phyloP scores from a whole-genome alignment of 805 yeast species.

The Cyberlindnera euphorbiae region DNA sequence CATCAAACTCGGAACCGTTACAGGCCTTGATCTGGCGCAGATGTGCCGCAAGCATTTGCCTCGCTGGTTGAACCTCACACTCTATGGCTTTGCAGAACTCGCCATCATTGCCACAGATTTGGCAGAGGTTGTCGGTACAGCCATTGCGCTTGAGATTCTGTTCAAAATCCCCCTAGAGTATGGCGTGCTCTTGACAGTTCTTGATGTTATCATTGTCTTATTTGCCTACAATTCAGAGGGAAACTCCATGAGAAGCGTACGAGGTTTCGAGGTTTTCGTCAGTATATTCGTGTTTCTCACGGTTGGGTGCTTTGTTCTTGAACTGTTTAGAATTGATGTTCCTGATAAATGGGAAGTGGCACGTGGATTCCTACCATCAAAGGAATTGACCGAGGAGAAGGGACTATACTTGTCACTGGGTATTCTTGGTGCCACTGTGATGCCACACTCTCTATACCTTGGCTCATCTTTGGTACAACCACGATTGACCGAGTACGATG shows the following conservation, averaged over 20 bases:
- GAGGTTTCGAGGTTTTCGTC: slow-evolving; percentile 76
- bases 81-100: slow-evolving; percentile 72
- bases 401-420: slow-evolving; percentile 78
- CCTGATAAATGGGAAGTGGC: slow-evolving; percentile 48
- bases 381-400: slow-evolving; percentile 52
- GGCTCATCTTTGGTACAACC: slow-evolving; percentile 90
- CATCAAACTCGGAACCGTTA: slow-evolving; percentile 71
- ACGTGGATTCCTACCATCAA: slow-evolving; percentile 68
- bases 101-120: slow-evolving; percentile 91
- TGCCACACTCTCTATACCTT: slow-evolving; percentile 86
- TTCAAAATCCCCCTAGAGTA: slow-evolving; percentile 65
- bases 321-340: slow-evolving; percentile 55
- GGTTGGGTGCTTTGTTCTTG: slow-evolving; percentile 68
- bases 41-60: slow-evolving; percentile 69
- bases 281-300: slow-evolving; percentile 66
- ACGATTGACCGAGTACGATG: slow-evolving; percentile 70
- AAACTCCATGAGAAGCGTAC: slow-evolving; percentile 68
- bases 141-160: slow-evolving; percentile 74
- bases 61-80: slow-evolving; percentile 46
- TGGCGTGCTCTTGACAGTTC: slow-evolving; percentile 76
- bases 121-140: slow-evolving; percentile 94
- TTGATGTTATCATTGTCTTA: slow-evolving; percentile 75
- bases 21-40: slow-evolving; percentile 76
- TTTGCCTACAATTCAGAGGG: slow-evolving; percentile 73
- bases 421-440: slow-evolving; percentile 88